Evolutionary conservation across 2,329 filamentous ascomycete genomes (phyloP).

Genomic region (Simplicillium sp.): DNA sequence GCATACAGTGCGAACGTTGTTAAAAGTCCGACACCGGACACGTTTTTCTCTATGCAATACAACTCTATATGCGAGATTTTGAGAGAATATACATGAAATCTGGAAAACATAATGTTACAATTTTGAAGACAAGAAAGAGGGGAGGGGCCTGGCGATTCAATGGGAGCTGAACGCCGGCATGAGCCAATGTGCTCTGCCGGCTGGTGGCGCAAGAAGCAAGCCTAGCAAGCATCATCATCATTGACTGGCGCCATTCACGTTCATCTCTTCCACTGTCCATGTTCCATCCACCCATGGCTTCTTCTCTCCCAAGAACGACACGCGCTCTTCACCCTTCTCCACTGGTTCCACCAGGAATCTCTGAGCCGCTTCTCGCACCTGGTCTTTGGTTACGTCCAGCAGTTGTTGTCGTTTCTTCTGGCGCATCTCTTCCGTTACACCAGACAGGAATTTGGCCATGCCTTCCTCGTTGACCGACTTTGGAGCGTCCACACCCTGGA

Average conservation of each 20-base stretch:
- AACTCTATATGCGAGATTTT: too few species aligned
- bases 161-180: neutral
- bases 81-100: neutral
- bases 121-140: neutral
- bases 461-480: slow-evolving; percentile 81
- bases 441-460: slow-evolving; percentile 74
- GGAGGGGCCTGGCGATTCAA: neutral
- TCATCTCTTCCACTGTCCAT: slow-evolving; percentile 73
- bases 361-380: slow-evolving; percentile 75
- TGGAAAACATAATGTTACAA: neutral
- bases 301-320: slow-evolving; percentile 74
- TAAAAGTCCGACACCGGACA: too few species aligned
- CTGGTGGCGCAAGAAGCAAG: neutral
- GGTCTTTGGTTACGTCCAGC: slow-evolving; percentile 72
- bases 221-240: neutral
- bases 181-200: neutral
- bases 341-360: slow-evolving; percentile 66
- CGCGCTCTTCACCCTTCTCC: slow-evolving; percentile 48
- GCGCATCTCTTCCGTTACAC: slow-evolving; percentile 81
- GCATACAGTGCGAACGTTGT: too few species aligned
- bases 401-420: slow-evolving; percentile 75
- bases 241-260: slow-evolving; percentile 39
- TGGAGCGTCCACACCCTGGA: slow-evolving; percentile 86
- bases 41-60: too few species aligned
- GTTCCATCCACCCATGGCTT: slow-evolving; percentile 65